Base-by-base conservation (phyloP, 345 rosid species). In the Hevea brasiliensis region DNA sequence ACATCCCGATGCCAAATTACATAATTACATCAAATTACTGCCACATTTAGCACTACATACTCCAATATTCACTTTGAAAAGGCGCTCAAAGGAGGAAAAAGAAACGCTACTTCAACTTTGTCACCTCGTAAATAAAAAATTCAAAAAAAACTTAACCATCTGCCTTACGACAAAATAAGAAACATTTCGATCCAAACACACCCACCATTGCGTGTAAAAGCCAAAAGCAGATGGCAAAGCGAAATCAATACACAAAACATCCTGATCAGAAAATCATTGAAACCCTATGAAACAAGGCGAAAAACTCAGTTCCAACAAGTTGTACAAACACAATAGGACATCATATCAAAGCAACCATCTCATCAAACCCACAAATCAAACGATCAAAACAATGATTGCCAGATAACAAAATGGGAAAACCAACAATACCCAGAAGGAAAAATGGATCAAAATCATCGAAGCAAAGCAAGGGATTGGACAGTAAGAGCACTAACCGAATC, bases 401-500 rank as follows among this genome's bases (percentile, higher is more conserved):
- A 78, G 74, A 81, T 70, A 61, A 67, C 10, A 67, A 61, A 74
- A 72, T 61, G 69, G 69, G 56, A 54, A 48, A 50, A 74, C 70
- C 23, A 57, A 45, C 65, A 77, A 74, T 7, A 77, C 77, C 78
- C 81, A 77, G 68, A 47, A 74, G 32, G 68, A 23, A 60, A 58
- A 55, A 70, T 8, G 55, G 75, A 73, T 72, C 42, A 70, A 82
- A 83, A 79, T 57, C 68, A 76, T 78, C 29, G 18, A 50, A 9
- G 40, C 37, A 41, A 74, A 57, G 20, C 14, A 72, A 61, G 18
- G 23, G 55, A 41, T 70, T 70, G 6, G 48, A 35, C 69, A 76
- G 63, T 72, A 72, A 59, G 77, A 73, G 75, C 50, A 77, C 85
- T 81, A 74, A 86, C 86, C 75, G 61, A 74, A 72, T 55, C 59